Evolutionary conservation across 495 filamentous ascomycete genomes (phyloP).

Genomic region (Hypoxylon subgilvum): DNA sequence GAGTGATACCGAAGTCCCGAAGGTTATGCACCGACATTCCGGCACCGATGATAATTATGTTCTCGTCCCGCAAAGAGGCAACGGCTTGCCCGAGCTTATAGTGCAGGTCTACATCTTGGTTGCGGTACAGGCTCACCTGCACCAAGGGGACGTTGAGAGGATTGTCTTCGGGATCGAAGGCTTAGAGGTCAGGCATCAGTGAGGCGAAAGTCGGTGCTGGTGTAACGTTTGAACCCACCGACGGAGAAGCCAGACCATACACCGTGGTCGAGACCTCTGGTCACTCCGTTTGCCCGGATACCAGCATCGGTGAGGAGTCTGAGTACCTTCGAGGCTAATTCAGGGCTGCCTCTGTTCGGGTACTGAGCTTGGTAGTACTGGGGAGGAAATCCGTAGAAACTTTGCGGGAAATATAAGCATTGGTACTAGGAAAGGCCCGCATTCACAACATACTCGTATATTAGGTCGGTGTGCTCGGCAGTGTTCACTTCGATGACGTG

Average conservation of each 20-base stretch:
- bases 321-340: slow-evolving; percentile 71
- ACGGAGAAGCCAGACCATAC: slow-evolving; percentile 77
- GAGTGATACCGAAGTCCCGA: slow-evolving; percentile 63
- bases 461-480: slow-evolving; percentile 70
- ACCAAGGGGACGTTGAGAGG: slow-evolving; percentile 79
- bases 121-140: slow-evolving; percentile 76
- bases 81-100: slow-evolving; percentile 75
- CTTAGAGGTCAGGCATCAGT: slow-evolving; percentile 31
- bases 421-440: not conserved
- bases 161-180: slow-evolving; percentile 75
- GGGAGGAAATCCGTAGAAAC: slow-evolving; percentile 79
- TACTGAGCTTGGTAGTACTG: slow-evolving; percentile 68
- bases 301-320: slow-evolving; percentile 61
- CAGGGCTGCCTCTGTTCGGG: slow-evolving; percentile 69
- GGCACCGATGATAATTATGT: slow-evolving; percentile 74
- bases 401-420: slow-evolving; percentile 36
- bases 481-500: slow-evolving; percentile 74
- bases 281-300: slow-evolving; percentile 68
- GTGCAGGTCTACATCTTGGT: slow-evolving; percentile 72
- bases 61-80: slow-evolving; percentile 69
- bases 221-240: slow-evolving; percentile 33
- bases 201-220: slow-evolving; percentile 41
- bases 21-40: slow-evolving; percentile 93
- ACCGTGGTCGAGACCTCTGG: slow-evolving; percentile 80
- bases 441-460: slow-evolving; percentile 72